Evolutionary conservation across 192 early-diverging fungal genomes (phyloP).

Genomic region (Entomortierella parvispora): DNA sequence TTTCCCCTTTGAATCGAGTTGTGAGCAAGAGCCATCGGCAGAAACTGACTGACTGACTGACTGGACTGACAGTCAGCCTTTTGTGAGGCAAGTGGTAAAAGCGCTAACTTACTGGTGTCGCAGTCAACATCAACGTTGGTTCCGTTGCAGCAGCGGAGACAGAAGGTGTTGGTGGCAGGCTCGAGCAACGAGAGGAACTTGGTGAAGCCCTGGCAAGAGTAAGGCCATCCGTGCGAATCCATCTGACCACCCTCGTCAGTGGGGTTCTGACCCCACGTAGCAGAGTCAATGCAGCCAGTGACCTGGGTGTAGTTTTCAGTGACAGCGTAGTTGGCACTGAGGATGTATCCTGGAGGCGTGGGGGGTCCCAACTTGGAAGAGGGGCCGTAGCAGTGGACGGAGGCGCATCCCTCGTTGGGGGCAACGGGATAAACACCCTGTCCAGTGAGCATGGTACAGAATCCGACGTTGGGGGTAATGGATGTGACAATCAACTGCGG

Average conservation of each 20-base stretch:
- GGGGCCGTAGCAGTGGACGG: slow-evolving; percentile 33
- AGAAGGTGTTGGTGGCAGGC: slow-evolving; percentile 54
- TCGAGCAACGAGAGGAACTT: slow-evolving; percentile 60
- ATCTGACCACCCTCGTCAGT: slow-evolving; percentile 50
- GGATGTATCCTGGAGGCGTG: slow-evolving; percentile 28
- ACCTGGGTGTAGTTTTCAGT: slow-evolving; percentile 32
- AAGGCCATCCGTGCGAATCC: slow-evolving; percentile 52
- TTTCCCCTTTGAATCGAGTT: too few relatives aligned
- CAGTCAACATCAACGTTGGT: slow-evolving; percentile 21
- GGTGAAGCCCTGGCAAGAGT: slow-evolving; percentile 51
- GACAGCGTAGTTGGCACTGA: slow-evolving; percentile 15
- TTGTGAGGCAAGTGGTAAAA: too few relatives aligned
- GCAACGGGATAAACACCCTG: slow-evolving; percentile 30
- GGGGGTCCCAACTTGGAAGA: slow-evolving; percentile 13
- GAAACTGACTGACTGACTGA: too few relatives aligned
- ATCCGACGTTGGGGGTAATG: slow-evolving; percentile 3
- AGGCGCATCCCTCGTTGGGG: slow-evolving; percentile 37
- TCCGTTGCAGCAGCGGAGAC: slow-evolving; percentile 53
- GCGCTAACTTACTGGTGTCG: slow-evolving; percentile 33
- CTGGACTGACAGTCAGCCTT: too few relatives aligned
- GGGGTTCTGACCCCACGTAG: slow-evolving; percentile 38
- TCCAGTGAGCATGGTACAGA: slow-evolving; percentile 37
- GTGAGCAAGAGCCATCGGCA: too few relatives aligned
- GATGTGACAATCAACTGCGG: slow-evolving; percentile 35
- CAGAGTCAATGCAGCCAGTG: slow-evolving; percentile 47